These are phyloP conservation scores for Penicillium corylophilum DNA, from an alignment of 2,329 filamentous ascomycete species.

Conservation along the genomic window DNA sequence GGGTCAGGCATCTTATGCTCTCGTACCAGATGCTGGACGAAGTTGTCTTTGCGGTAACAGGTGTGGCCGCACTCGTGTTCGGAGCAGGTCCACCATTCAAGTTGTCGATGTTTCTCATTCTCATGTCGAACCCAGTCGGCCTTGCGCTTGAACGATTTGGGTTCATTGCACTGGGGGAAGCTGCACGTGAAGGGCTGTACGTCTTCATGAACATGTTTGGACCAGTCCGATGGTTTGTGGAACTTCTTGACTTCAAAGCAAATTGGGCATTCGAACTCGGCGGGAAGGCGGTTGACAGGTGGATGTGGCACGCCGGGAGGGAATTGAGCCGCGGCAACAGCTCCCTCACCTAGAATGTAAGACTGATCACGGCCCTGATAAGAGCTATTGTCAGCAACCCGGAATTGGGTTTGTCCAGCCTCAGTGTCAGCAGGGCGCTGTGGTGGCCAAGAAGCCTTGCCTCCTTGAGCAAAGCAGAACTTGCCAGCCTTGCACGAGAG, in stretches of 20 bases:
- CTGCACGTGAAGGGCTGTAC: constrained; percentile 92
- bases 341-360: constrained; percentile 65
- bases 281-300: constrained; percentile 72
- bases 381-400: constrained; percentile 54
- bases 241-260: constrained; percentile 85
- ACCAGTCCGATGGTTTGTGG: constrained; percentile 92
- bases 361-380: constrained; percentile 66
- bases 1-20: constrained; percentile 87
- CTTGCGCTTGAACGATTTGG: constrained; percentile 92
- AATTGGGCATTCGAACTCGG: constrained; percentile 84
- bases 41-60: constrained; percentile 88
- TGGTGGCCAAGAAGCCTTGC: constrained; percentile 62
- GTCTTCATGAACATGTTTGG: constrained; percentile 92
- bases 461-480: constrained; percentile 67
- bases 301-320: constrained; percentile 79
- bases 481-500: constrained; percentile 60
- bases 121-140: constrained; percentile 95
- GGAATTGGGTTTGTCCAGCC: constrained; percentile 53
- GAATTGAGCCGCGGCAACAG: constrained; percentile 71
- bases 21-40: constrained; percentile 85
- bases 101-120: constrained; percentile 83
- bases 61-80: constrained; percentile 76
- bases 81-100: constrained; percentile 89
- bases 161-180: constrained; percentile 76
- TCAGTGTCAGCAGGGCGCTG: constrained; percentile 60